A percentile compares a stretch with the other conserved stretches of the same genome.
Conservation (phyloP, 2,329 filamentous ascomycete genomes). For the Diaporthe batatas region DNA sequence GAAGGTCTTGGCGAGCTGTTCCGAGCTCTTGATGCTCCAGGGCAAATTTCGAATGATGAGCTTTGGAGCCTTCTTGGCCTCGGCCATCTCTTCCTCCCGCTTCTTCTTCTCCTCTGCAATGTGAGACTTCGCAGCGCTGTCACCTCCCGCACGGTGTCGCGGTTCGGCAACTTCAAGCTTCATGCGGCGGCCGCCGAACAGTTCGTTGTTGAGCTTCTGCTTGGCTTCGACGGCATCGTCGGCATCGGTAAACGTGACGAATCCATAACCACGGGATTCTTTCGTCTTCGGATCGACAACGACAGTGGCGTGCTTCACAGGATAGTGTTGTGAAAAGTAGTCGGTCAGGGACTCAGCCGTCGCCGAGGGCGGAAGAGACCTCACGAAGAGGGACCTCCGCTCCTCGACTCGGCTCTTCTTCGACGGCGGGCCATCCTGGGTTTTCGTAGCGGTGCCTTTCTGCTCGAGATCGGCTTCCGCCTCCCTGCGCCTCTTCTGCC, state of each 20-base stretch:
- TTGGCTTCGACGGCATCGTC: constrained; percentile 89
- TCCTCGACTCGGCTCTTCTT: constrained; percentile 73
- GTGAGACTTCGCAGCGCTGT: constrained; percentile 53
- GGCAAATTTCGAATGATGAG: constrained; percentile 93
- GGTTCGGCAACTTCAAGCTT: constrained; percentile 90
- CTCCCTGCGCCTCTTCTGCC: constrained; percentile 54
- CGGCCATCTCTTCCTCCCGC: constrained; percentile 71
- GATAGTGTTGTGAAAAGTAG: constrained; percentile 93
- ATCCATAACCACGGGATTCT: constrained; percentile 90
- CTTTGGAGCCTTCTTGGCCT: constrained; percentile 75
- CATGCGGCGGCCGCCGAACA: constrained; percentile 84
- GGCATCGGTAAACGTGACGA: constrained; percentile 94
- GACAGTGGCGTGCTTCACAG: constrained; percentile 95
- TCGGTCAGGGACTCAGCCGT: constrained; percentile 88
- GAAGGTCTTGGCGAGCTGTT: constrained; percentile 85
- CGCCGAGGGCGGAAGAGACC: constrained; percentile 81
- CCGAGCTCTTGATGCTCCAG: constrained; percentile 91
- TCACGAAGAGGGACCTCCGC: constrained; percentile 86
- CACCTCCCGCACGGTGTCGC: constrained; percentile 74
- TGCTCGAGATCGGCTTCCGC: constrained; percentile 51
- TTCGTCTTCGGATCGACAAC: constrained; percentile 89
- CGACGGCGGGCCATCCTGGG: constrained; percentile 50
- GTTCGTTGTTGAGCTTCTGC: constrained; percentile 82
- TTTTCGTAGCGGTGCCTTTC: constrained; percentile 41
- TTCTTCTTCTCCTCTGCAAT: constrained; percentile 62